phyloP scores from a whole-genome alignment of 139 green algal genomes.

The Edaphochlamys debaryana region DNA sequence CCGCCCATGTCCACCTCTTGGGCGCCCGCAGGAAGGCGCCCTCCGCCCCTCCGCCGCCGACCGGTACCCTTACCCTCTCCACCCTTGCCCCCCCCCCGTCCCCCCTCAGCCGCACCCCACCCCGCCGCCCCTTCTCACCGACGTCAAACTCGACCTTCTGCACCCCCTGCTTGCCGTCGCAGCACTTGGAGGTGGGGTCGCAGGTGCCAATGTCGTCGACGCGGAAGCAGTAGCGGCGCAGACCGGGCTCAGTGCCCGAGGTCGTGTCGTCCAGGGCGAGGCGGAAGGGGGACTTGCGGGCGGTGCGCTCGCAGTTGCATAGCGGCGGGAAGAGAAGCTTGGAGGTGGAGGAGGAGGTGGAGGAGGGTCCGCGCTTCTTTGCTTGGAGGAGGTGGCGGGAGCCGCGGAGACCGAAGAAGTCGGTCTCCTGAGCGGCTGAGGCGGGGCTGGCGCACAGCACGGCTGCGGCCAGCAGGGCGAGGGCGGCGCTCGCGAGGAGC shows the following conservation, averaged over 20 bases:
- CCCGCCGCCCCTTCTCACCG: too few species aligned
- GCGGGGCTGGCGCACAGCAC: background rate
- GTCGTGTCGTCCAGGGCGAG: background rate
- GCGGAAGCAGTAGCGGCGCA: background rate
- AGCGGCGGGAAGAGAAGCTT: conserved; percentile 16
- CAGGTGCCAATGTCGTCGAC: background rate
- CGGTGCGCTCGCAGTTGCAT: conserved; percentile 33
- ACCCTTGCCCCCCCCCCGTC: too few species aligned
- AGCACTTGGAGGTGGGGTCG: conserved; percentile 34
- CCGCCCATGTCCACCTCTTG: too few species aligned
- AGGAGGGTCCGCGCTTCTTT: background rate
- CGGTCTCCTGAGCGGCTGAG: background rate
- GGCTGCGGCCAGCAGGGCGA: background rate
- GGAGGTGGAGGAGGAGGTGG: background rate
- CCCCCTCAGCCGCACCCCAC: too few species aligned
- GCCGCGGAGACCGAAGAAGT: background rate
- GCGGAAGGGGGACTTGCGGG: conserved; percentile 23
- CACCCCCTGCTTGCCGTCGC: conserved; percentile 10
- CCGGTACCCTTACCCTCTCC: too few species aligned
- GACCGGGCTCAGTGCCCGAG: background rate
- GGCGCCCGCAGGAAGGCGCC: too few species aligned
- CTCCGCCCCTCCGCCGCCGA: too few species aligned
- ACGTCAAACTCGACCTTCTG: conserved; percentile 42
- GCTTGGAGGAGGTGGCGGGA: background rate
- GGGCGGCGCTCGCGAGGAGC: background rate